Percentiles rank a stretch among this genome's conserved stretches.
Evolutionary conservation across 345 rosid genomes (phyloP).

Genomic region (Gossypium anomalum): DNA sequence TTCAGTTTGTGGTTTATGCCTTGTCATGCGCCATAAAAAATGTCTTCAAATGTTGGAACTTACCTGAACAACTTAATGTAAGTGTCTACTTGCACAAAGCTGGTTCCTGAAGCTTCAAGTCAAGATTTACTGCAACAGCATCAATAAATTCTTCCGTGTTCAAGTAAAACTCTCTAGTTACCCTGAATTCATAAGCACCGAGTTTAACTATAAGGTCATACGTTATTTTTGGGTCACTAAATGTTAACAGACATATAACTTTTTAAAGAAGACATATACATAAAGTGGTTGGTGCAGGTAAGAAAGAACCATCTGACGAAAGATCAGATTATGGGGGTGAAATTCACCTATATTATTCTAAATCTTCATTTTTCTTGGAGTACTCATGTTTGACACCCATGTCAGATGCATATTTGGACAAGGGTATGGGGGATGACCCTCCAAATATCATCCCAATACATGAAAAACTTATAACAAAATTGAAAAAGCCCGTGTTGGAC

Average conservation of each 20-base stretch:
- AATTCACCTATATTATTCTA: background rate
- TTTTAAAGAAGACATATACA: background rate
- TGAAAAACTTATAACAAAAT: background rate
- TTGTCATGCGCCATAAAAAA: background rate
- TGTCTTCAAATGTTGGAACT: background rate
- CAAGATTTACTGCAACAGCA: slow-evolving; percentile 62
- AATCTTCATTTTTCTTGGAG: background rate
- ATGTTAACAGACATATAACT: background rate
- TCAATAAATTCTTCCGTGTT: slow-evolving; percentile 85
- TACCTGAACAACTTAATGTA: background rate
- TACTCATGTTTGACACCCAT: background rate
- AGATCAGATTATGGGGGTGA: background rate
- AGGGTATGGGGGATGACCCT: background rate
- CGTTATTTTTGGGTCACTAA: background rate
- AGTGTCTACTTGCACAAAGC: slow-evolving; percentile 28
- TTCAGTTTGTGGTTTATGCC: slow-evolving; percentile 5
- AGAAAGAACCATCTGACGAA: background rate
- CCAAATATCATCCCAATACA: background rate
- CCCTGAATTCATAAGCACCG: slow-evolving; percentile 42
- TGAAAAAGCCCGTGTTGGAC: background rate
- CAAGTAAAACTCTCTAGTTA: slow-evolving; percentile 61
- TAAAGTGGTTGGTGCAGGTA: background rate
- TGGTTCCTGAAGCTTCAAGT: slow-evolving; percentile 45
- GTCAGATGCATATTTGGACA: background rate
- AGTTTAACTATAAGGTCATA: background rate